Evolutionary conservation across 148 eudicot species (phyloP), one percentile per base, ranked within the genome.

Genomic region (Fagopyrum homotropicum): DNA sequence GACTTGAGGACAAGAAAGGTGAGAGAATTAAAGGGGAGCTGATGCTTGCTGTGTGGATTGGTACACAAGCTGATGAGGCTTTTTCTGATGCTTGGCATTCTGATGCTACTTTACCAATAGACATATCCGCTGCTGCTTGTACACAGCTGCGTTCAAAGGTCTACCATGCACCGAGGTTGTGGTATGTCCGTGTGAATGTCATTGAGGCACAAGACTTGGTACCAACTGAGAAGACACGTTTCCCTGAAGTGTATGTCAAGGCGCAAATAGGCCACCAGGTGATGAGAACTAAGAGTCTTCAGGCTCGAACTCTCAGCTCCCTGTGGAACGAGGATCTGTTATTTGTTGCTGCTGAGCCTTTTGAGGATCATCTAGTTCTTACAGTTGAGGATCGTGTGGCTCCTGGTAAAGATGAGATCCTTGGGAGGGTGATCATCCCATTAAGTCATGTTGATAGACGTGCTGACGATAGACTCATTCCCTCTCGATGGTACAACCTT

Each of bases 81-180:
- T 94, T 88, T 79, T 89, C 93, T 45, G 97, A 92, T 75, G 98
- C 98, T 14, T 94, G 98, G 96, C 98, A 90, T 80, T 92, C 97
- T 60, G 98, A 95, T 80, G 89, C 98, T 49, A 92, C 96, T 43
- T 81, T 84, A 5, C 85, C 93, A 14, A 77, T 90, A 29, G 98
- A 95, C 86, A 86, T 91, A 80, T 90, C 97, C 4, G 88, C 87
- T 64, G 81, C 90, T 54, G 91, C 91, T 8, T 83, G 87, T 4
- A 72, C 98, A 1, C 85, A 88, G 22, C 83, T 95, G 40, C 89
- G 98, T 6, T 92, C 97, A 12, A 95, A 95, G 78, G 98, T 95
- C 56, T 95, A 95, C 77, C 96, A 90, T 49, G 93, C 97, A 0
- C 98, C 97, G 0, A 82, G 97, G 14, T 69, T 95, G 72, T 95